These are phyloP conservation scores for Fusarium odoratissimum DNA, from an alignment of 2,329 filamentous ascomycete species.

Conservation along the genomic window DNA sequence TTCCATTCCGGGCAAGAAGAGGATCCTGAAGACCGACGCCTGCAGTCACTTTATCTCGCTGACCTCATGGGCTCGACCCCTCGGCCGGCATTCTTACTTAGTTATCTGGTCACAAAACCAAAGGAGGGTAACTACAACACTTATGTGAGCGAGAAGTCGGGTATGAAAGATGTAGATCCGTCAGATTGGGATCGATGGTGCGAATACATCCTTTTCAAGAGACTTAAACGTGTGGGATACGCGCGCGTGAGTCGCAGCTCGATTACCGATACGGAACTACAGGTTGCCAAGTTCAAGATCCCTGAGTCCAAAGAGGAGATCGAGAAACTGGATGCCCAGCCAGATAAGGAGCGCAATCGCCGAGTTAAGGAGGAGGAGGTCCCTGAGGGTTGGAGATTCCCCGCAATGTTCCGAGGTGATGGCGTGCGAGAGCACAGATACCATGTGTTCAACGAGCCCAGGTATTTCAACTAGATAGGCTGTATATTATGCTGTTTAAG, in stretches of 20 bases:
- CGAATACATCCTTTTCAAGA: slow-evolving; percentile 98
- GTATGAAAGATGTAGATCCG: slow-evolving; percentile 95
- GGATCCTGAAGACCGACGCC: slow-evolving; percentile 87
- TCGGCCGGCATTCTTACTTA: slow-evolving; percentile 85
- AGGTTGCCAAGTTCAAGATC: slow-evolving; percentile 94
- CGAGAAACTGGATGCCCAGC: slow-evolving; percentile 53
- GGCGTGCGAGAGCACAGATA: slow-evolving; percentile 92
- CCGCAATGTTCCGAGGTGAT: slow-evolving; percentile 82
- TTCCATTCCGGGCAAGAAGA: slow-evolving; percentile 99
- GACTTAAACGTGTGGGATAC: slow-evolving; percentile 85
- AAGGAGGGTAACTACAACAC: slow-evolving; percentile 96
- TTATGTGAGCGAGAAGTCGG: slow-evolving; percentile 85
- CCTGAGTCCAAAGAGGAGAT: slow-evolving; percentile 71
- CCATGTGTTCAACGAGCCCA: slow-evolving; percentile 93
- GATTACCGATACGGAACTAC: slow-evolving; percentile 97
- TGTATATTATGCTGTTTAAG: background rate
- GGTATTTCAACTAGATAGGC: slow-evolving; percentile 67
- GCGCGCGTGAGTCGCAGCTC: slow-evolving; percentile 88
- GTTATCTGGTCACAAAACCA: slow-evolving; percentile 92
- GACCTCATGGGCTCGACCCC: slow-evolving; percentile 86
- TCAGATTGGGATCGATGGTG: slow-evolving; percentile 98
- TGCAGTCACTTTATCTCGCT: slow-evolving; percentile 88
- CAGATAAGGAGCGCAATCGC: slow-evolving; percentile 66
- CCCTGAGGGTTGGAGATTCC: slow-evolving; percentile 83
- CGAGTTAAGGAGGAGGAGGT: slow-evolving; percentile 78